Conservation (phyloP, 192 early-diverging fungal species). For the Umbelopsis ramanniana region DNA sequence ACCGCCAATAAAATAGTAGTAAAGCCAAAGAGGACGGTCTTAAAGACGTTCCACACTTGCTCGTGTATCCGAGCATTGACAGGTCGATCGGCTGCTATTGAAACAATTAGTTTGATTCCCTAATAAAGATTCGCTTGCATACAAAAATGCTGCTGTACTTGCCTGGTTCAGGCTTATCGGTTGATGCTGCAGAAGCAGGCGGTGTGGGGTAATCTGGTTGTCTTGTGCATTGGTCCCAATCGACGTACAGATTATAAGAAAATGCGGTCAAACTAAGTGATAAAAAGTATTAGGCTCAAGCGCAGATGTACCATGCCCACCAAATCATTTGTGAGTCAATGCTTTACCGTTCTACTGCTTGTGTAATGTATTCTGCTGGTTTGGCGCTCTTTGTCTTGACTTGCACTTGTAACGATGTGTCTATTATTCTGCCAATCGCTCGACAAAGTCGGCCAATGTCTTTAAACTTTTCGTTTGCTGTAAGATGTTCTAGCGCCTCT, state of each 20-base stretch:
- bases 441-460: constrained; percentile 41
- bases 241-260: constrained; percentile 29
- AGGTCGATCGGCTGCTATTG: background rate
- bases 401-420: constrained; percentile 9
- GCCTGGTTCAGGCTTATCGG: background rate
- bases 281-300: background rate
- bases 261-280: constrained; percentile 21
- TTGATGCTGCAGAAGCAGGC: background rate
- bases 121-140: background rate
- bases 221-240: constrained; percentile 32
- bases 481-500: background rate
- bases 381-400: background rate
- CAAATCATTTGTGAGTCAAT: constrained; percentile 15
- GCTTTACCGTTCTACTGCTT: background rate
- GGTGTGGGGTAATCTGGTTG: background rate
- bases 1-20: constrained; percentile 53
- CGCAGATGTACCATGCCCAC: background rate
- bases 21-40: constrained; percentile 51
- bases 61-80: background rate
- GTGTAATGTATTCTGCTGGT: background rate
- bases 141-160: background rate
- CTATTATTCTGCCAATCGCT: constrained; percentile 29
- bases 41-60: constrained; percentile 51
- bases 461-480: constrained; percentile 29
- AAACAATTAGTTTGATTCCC: too few relatives aligned